Conservation (phyloP, 306 rosid genomes). For the Coriaria nepalensis region DNA sequence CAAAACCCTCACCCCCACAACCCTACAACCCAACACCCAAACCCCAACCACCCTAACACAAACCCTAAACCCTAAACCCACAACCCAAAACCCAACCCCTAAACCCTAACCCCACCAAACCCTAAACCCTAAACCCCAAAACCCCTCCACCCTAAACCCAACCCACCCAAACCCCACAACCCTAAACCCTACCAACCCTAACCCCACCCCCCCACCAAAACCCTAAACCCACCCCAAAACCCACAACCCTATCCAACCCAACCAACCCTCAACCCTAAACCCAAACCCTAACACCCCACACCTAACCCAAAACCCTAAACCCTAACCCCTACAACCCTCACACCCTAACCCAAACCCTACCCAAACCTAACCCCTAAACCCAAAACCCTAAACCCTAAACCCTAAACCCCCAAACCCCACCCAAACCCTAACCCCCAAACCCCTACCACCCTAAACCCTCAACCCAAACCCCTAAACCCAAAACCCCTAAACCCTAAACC, state of each 20-base stretch:
- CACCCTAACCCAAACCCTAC: slow-evolving; percentile 7
- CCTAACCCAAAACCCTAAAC: slow-evolving; percentile 6
- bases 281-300: slow-evolving; percentile 3
- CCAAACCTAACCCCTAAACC: not conserved
- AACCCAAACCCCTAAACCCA: no score
- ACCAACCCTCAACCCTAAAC: slow-evolving; percentile 6
- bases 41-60: slow-evolving; percentile 4
- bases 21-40: not conserved
- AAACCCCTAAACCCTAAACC: slow-evolving; percentile 3
- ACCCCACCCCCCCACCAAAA: slow-evolving; percentile 4
- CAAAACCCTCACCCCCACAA: slow-evolving; percentile 8
- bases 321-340: not conserved
- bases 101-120: slow-evolving; percentile 9
- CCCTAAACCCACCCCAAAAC: not conserved
- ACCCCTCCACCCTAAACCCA: slow-evolving; percentile 4
- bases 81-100: slow-evolving; percentile 1
- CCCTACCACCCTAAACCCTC: no score
- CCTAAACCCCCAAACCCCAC: no score
- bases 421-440: no score
- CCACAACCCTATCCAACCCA: slow-evolving; percentile 1
- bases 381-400: not conserved
- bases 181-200: slow-evolving; percentile 5
- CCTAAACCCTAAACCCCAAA: slow-evolving; percentile 5
- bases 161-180: slow-evolving; percentile 3
- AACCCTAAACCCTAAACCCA: slow-evolving; percentile 3